Evolutionary conservation across 2,329 filamentous ascomycete genomes (phyloP).

Genomic region (Paecilomyces variotii): DNA sequence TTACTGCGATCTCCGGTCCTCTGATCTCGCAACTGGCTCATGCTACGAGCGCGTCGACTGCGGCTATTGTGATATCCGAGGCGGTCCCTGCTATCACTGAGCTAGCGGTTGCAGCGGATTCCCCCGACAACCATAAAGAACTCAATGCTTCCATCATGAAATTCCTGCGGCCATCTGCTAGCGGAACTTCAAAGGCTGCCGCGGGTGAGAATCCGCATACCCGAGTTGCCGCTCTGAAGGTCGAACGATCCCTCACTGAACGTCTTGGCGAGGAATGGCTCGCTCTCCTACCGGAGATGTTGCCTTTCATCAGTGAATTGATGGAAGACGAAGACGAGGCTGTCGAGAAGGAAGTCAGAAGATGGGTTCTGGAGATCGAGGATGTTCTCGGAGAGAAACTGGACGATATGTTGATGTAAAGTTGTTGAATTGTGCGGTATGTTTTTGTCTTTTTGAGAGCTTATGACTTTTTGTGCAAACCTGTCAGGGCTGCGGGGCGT

Average conservation of each 20-base stretch:
- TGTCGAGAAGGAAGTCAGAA: slow-evolving; percentile 80
- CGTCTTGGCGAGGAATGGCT: slow-evolving; percentile 90
- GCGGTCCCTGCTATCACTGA: slow-evolving; percentile 70
- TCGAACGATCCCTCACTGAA: slow-evolving; percentile 71
- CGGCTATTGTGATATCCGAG: slow-evolving; percentile 43
- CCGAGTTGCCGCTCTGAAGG: slow-evolving; percentile 72
- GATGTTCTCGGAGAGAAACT: slow-evolving; percentile 81
- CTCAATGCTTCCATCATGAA: slow-evolving; percentile 72
- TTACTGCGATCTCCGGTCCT: slow-evolving; percentile 60
- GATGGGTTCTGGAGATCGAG: slow-evolving; percentile 88
- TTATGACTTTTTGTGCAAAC: background rate
- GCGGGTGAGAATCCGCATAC: slow-evolving; percentile 56
- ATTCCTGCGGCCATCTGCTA: slow-evolving; percentile 57
- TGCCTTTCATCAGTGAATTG: slow-evolving; percentile 90
- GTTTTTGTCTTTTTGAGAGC: background rate
- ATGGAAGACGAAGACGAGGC: slow-evolving; percentile 94
- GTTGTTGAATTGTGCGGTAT: background rate
- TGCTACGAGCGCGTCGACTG: slow-evolving; percentile 28
- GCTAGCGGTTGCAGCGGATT: slow-evolving; percentile 71
- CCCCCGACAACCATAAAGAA: slow-evolving; percentile 82
- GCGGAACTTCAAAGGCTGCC: slow-evolving; percentile 16
- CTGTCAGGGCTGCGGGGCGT: background rate
- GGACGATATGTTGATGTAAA: slow-evolving; percentile 81
- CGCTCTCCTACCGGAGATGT: slow-evolving; percentile 82
- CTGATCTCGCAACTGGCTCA: slow-evolving; percentile 60